Percentiles rank a stretch among this genome's conserved stretches.
Conservation (phyloP, 441 rosid species). For the Geranium incanum region DNA sequence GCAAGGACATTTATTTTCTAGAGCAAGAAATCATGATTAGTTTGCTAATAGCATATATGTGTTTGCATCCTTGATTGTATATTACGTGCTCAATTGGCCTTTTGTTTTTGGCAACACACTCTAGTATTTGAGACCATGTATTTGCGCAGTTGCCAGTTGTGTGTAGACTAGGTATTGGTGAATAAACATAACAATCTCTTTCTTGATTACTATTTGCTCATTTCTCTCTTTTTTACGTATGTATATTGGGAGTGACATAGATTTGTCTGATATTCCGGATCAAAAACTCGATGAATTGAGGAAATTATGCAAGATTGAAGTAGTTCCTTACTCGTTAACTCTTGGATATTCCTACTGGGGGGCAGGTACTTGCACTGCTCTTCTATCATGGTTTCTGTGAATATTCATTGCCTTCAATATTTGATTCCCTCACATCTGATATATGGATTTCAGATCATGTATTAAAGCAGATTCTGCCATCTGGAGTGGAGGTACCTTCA, state of each 20-base stretch:
- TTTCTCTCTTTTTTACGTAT: constrained; percentile 11
- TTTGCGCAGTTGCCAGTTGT: not conserved
- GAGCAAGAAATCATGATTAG: no score
- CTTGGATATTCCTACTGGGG: constrained; percentile 91
- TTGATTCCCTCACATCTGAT: not conserved
- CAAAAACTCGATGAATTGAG: constrained; percentile 51
- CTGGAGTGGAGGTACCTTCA: constrained; percentile 81
- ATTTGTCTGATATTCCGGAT: constrained; percentile 56
- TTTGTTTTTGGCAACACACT: not conserved
- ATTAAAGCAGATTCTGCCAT: constrained; percentile 77
- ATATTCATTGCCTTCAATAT: not conserved
- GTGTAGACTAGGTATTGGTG: not conserved
- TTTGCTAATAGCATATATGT: no score
- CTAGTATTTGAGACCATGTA: not conserved
- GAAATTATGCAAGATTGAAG: constrained; percentile 52
- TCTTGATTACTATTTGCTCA: not conserved
- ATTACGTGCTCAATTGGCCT: not conserved
- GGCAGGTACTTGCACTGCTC: constrained; percentile 41
- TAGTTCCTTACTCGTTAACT: constrained; percentile 59
- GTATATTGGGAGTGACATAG: constrained; percentile 37
- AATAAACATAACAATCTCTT: not conserved
- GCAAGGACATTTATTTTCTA: no score
- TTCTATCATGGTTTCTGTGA: not conserved
- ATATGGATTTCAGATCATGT: constrained; percentile 54
- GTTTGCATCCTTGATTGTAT: no score